A percentile compares a stretch with the other conserved stretches of the same genome.
Evolutionary conservation across 495 filamentous ascomycete genomes (phyloP).

Genomic region (Chaetomium fimeti): DNA sequence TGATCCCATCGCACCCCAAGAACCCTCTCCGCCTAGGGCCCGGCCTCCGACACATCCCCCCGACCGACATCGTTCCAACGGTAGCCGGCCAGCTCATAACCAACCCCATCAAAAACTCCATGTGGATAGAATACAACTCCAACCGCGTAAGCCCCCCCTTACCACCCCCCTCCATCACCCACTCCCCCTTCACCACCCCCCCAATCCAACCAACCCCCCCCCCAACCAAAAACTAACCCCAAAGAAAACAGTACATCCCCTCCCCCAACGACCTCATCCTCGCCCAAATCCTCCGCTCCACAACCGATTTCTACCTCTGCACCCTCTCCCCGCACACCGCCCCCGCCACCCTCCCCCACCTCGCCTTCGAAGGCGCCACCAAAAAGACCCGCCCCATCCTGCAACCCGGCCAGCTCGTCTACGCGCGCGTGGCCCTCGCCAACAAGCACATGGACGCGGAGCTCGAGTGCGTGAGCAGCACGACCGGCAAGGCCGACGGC

Average conservation of each 20-base stretch:
- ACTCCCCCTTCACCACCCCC: neutral
- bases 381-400: constrained; percentile 88
- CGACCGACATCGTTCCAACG: constrained; percentile 66
- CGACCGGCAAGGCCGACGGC: constrained; percentile 86
- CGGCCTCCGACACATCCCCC: constrained; percentile 72
- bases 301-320: constrained; percentile 69
- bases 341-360: constrained; percentile 73
- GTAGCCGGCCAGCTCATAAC: constrained; percentile 75
- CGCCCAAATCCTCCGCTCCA: constrained; percentile 73
- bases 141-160: constrained; percentile 52
- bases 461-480: constrained; percentile 79
- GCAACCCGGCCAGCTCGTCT: constrained; percentile 70
- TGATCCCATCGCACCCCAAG: constrained; percentile 62
- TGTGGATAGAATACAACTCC: constrained; percentile 70
- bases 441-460: constrained; percentile 84
- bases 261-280: constrained; percentile 77
- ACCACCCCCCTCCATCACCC: neutral
- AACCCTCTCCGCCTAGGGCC: constrained; percentile 79
- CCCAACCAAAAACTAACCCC: neutral
- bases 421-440: constrained; percentile 73
- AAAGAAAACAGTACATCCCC: constrained; percentile 69
- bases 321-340: constrained; percentile 62
- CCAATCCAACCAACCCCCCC: constrained; percentile 1
- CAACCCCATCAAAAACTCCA: constrained; percentile 73
- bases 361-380: constrained; percentile 86